Conservation (phyloP, 1,284 basidiomycete species). For the Fomitopsis schrenkii region DNA sequence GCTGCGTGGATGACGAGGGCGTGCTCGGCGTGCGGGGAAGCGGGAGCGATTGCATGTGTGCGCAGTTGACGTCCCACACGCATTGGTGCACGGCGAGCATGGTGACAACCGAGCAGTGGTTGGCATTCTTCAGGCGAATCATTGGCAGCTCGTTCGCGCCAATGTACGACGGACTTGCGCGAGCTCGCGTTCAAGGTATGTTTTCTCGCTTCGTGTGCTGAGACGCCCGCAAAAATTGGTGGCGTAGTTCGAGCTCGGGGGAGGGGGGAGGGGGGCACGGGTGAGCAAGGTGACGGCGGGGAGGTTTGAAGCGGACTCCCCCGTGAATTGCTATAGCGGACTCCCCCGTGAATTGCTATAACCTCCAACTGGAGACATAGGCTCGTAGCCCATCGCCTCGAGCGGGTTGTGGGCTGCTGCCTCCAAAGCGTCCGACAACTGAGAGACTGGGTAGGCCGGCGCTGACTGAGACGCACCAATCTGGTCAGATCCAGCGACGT, state of each 20-base stretch:
- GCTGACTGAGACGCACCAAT: too few relatives aligned
- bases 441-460: too few relatives aligned
- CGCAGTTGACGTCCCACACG: constrained; percentile 48
- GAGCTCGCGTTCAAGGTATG: constrained; percentile 8
- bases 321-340: neutral
- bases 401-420: too few relatives aligned
- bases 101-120: constrained; percentile 26
- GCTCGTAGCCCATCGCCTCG: too few relatives aligned
- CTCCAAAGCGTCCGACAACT: too few relatives aligned
- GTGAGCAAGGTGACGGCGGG: neutral
- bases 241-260: neutral
- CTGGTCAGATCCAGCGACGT: too few relatives aligned
- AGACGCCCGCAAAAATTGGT: constrained; percentile 7
- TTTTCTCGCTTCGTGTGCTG: neutral
- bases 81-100: constrained; percentile 52
- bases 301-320: neutral
- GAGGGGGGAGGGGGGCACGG: neutral
- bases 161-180: constrained; percentile 11
- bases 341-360: neutral
- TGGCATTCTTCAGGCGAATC: neutral
- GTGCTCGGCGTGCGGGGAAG: constrained; percentile 13
- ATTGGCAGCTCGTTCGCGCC: neutral
- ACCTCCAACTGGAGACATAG: too few relatives aligned
- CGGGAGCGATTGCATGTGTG: constrained; percentile 39
- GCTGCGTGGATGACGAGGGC: constrained; percentile 32